phyloP scores from a whole-genome alignment of 306 rosid genomes.

The Gynostemma pentaphyllum region DNA sequence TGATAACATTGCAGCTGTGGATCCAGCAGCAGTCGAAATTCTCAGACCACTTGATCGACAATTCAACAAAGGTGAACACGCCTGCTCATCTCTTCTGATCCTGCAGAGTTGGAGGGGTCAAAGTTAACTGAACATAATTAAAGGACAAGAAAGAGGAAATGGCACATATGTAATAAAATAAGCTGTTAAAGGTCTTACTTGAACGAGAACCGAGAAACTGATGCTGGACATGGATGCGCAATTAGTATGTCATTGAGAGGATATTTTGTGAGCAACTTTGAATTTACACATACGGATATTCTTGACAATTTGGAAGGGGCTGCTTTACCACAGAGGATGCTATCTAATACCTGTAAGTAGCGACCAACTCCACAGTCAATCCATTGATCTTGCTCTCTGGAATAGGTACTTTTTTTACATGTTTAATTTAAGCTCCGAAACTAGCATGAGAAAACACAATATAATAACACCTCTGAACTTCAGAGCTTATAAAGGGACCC shows the following conservation, averaged over 20 bases:
- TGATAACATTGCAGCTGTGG: slow-evolving; percentile 91
- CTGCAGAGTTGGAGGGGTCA: slow-evolving; percentile 26
- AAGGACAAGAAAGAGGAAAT: neutral
- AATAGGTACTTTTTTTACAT: neutral
- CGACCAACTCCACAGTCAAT: neutral
- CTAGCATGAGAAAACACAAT: neutral
- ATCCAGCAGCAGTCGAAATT: slow-evolving; percentile 83
- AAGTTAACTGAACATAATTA: neutral
- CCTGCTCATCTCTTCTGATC: slow-evolving; percentile 34
- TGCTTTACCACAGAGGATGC: slow-evolving; percentile 37
- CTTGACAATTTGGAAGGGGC: slow-evolving; percentile 54
- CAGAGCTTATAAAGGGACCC: neutral
- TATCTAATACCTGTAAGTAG: slow-evolving; percentile 62
- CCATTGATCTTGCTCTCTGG: neutral
- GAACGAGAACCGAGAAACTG: slow-evolving; percentile 71
- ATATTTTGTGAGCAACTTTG: slow-evolving; percentile 29
- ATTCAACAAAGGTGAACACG: slow-evolving; percentile 34
- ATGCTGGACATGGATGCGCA: slow-evolving; percentile 84
- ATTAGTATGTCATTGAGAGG: slow-evolving; percentile 79
- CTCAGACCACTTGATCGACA: slow-evolving; percentile 86
- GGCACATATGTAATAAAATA: neutral
- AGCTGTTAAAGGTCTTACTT: slow-evolving; percentile 27
- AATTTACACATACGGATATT: slow-evolving; percentile 42
- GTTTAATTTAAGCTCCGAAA: neutral
- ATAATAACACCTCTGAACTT: neutral